Evolutionary conservation across 106 monocot genomes (phyloP), one percentile per base, ranked within the genome.

Genomic region (Platanthera guangdongensis): DNA sequence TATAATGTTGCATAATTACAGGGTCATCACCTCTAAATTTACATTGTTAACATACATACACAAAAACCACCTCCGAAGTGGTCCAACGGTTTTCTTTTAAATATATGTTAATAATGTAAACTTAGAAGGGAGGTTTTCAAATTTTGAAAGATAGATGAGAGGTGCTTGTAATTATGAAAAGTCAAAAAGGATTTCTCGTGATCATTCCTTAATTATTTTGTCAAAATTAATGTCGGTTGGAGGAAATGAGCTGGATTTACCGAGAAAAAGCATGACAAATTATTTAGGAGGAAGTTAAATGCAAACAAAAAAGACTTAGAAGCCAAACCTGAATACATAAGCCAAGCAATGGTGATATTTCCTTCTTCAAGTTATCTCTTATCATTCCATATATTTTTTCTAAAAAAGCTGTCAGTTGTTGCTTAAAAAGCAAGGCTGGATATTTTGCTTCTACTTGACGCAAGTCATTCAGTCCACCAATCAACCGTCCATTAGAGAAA

Each of bases 381-480:
- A 95, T 84, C 83, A 89, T 88, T 82, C 89, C 92, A 81, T 89
- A 90, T 5, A 95, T 87, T 81, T 95, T 95, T 74, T 95, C 95
- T 73, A 95, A 85, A 32, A 86, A 87, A 73, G 85, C 88, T 48
- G 89, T 90, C 46, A 95, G 79, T 62, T 95, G 91, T 75, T 95
- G 95, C 75, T 89, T 95, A 51, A 95, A 95, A 59, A 94, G 88
- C 76, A 88, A 78, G 74, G 91, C 94, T 48, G 90, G 90, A 78
- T 88, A 94, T 80, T 91, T 94, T 70, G 91, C 91, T 78, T 94
- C 91, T 39, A 94, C 91, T 82, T 94, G 87, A 48, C 83, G 89
- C 77, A 86, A 50, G 46, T 93, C 86, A 67, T 81, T 80, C 77
- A 81, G 54, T 64, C 88, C 85, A 70, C 57, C 25, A 80, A 86